Evolutionary conservation across 352 stramenopile species (phyloP), one percentile per base, ranked within the genome.

Genomic region (Phytophthora citrophthora): DNA sequence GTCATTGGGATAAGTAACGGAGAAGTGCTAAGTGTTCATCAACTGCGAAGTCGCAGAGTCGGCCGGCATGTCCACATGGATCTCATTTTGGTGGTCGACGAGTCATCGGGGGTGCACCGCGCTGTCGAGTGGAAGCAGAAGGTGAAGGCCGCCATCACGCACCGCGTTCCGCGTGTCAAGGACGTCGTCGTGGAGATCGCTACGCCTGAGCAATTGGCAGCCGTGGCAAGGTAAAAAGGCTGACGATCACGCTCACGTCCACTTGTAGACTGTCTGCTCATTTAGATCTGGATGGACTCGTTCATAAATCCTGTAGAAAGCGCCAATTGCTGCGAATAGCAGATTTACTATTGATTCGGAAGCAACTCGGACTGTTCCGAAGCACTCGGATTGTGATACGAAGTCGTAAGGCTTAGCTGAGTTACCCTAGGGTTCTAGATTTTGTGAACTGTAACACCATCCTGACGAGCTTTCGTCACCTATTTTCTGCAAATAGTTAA

Each of bases 121-220:
- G 79, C 78, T 40, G 79, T 82, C 39, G 53, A 76, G 27, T 91
- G 82, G 82, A 88, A 91, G 57, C 65, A 84, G 49, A 71, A 71
- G 32, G 76, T 85, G 24, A 89, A 88, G 39, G 8, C 38, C 18
- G 70, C 77, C 10, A 80, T 91, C 24, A 69, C 73, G 29, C 56
- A 61, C 9, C 54, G 74, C 18, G 59, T 89, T 20, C 78, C 82
- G 16, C 76, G 77, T 10, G 82, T 86, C 18, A 85, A 89, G 44
- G 82, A 91, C 51, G 77, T 91, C 43, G 56, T 89, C 20, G 63
- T 91, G 13, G 82, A 91, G 58, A 66, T 91, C 7, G 49, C 77
- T n/a, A 84, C 82, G 26, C 36, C 48, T 1, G 39, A 70, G 9
- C 52, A 70, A 26, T 59, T 74, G 31, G 26, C 29, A 31, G 54